Evolutionary conservation across 805 yeast species (phyloP), one percentile per base, ranked within the genome.

Genomic region (Monosporozyma unispora): DNA sequence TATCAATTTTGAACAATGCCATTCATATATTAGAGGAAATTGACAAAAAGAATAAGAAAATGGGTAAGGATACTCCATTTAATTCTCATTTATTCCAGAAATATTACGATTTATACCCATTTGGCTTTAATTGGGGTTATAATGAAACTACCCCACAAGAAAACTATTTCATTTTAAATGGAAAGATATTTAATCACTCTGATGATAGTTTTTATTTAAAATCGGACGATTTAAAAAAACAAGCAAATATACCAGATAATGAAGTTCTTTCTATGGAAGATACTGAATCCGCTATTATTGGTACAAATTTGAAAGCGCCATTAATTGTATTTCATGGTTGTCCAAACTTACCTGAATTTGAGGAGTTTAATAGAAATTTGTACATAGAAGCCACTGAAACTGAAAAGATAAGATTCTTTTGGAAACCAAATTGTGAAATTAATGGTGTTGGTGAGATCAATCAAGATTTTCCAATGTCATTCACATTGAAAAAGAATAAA

Each of bases 171-270:
- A 47, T 58, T 2, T 43, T 66, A 28, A 63, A 63, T 46, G 57
- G 57, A 2, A 50, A 55, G 45, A 51, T 44, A 16, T 83, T 82
- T 59, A 81, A 89, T 57, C 77, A 82, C 9, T 70, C 82, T 2
- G 86, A 79, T 49, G 95, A 84, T 50, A 75, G 88, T 0, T 93
- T 79, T 63, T 95, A 96, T 2, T 71, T 93, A 50, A 82, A 84
- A 62, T 77, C 87, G 0, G 70, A 70, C 23, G 67, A 69, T n/a
- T 57, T 61, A 5, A 48, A 53, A 22, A 50, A 47, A 10, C 68
- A 63, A 47, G 50, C 56, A 7, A 23, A 23, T 21, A 28, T 56
- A 8, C 44, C 54, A 1, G 64, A 61, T 44, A 45, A 51, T 3
- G 46, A 58, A 2, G 27, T 68, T 14, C 43, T 68, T 3, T 71